Conservation (phyloP, 768 basidiomycete species). For the Lentinula detonsa region DNA sequence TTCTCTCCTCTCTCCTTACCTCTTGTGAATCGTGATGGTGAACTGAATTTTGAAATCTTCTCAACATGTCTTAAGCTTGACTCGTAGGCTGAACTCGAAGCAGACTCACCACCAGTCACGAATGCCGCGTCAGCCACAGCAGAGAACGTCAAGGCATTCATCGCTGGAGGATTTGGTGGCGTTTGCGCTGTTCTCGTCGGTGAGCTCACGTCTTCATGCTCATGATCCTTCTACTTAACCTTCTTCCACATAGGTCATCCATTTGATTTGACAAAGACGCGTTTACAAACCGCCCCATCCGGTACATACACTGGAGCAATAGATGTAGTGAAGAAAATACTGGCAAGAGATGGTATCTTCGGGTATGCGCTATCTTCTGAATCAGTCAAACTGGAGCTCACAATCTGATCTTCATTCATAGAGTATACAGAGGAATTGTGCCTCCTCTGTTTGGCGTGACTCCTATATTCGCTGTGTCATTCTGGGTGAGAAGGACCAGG, state of each 20-base stretch:
- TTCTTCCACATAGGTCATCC: slow-evolving; percentile 67
- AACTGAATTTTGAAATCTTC: background rate
- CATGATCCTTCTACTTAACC: too few species aligned
- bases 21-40: background rate
- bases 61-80: background rate
- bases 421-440: slow-evolving; percentile 88
- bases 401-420: slow-evolving; percentile 19
- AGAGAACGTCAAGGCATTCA: slow-evolving; percentile 72
- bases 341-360: slow-evolving; percentile 84
- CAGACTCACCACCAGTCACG: slow-evolving; percentile 18
- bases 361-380: slow-evolving; percentile 49
- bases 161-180: slow-evolving; percentile 93
- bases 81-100: slow-evolving; percentile 17
- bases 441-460: slow-evolving; percentile 93
- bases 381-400: slow-evolving; percentile 4
- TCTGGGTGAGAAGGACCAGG: slow-evolving; percentile 66
- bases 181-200: slow-evolving; percentile 84
- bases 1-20: background rate
- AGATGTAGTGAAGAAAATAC: slow-evolving; percentile 87
- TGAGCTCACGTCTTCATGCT: slow-evolving; percentile 31
- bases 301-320: slow-evolving; percentile 89
- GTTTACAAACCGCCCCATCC: slow-evolving; percentile 86
- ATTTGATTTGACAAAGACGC: slow-evolving; percentile 95
- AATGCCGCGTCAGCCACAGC: slow-evolving; percentile 23
- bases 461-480: slow-evolving; percentile 95